Conservation (phyloP, 306 rosid species). For the Parietaria judaica region DNA sequence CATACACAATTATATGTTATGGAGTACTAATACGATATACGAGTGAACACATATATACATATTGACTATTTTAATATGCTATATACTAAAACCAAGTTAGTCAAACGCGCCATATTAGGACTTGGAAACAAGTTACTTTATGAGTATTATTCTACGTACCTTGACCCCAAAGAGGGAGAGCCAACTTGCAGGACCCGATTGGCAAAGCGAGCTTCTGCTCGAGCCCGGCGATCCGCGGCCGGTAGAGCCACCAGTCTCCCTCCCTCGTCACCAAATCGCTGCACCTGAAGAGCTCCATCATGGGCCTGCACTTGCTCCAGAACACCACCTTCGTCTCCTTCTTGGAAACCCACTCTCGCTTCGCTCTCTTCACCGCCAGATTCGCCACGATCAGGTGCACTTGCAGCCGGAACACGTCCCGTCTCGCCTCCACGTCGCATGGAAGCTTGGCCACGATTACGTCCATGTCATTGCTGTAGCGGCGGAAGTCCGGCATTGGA, state of each 20-base stretch:
- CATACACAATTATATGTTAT: too few species aligned
- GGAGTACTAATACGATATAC: too few species aligned
- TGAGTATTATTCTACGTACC: slow-evolving; percentile 32
- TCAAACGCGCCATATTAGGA: too few species aligned
- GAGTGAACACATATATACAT: too few species aligned
- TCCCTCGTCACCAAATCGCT: slow-evolving; percentile 52
- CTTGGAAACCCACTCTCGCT: slow-evolving; percentile 38
- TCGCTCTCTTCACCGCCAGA: slow-evolving; percentile 54
- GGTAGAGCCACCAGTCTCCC: slow-evolving; percentile 80
- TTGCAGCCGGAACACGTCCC: slow-evolving; percentile 69
- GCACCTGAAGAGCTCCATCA: slow-evolving; percentile 78
- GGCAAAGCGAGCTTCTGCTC: slow-evolving; percentile 73
- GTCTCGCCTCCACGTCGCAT: slow-evolving; percentile 62
- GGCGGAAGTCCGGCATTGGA: slow-evolving; percentile 58
- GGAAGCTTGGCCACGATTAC: slow-evolving; percentile 69
- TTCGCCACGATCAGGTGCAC: slow-evolving; percentile 69
- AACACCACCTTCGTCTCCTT: slow-evolving; percentile 44
- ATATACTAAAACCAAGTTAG: too few species aligned
- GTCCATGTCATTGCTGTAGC: slow-evolving; percentile 34
- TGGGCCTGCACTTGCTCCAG: slow-evolving; percentile 79
- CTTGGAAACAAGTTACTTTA: too few species aligned
- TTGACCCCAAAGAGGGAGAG: slow-evolving; percentile 92
- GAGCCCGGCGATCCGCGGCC: slow-evolving; percentile 40
- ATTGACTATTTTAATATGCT: too few species aligned
- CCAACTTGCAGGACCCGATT: slow-evolving; percentile 68